Evolutionary conservation across 106 monocot genomes (phyloP), one percentile per base, ranked within the genome.

Genomic region (Apostasia ramifera): DNA sequence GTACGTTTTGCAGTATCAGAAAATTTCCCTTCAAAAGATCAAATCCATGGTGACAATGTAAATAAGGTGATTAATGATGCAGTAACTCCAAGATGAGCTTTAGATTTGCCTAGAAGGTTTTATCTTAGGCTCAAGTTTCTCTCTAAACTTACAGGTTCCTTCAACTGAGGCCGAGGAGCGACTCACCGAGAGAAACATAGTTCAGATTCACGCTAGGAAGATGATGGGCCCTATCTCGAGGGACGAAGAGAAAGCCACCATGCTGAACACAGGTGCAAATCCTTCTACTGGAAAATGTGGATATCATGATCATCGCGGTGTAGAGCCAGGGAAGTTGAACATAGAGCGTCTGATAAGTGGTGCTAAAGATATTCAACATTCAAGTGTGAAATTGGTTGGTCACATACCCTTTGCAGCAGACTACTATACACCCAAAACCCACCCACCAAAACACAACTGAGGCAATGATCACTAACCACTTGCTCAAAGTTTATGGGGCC

Each of bases 391-490:
- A 45, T 53, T 79, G 43, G 67, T 68, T 47, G 72, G 73, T 4
- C 44, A 73, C 45, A 73, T 73, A 40, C 73, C 78, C 61, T 73
- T 80, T 57, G 74, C 62, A 66, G 74, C 80, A 52, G 80, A 80
- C 47, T 80, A 80, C 66, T 65, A 70, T 69, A 40, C 39, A 43
- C 74, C 80, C 12, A 74, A 70, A 74, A 57, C 63, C 53, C 74
- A 74, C 57, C 80, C 80, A 40, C 80, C 80, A 56, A 80, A 80
- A 69, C 70, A 80, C 74, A 80, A 80, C 69, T 80, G 52, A 58
- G 51, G 12, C 41, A n/a, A 42, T 63, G 12, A 45, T 37, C 48
- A n/a, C 3, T 42, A 26, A 26, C 26, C 26, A 26, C 53, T 68
- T 47, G 6, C 12, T 44, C 47, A 1, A 62, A 51, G 12, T 53